Evolutionary conservation across 495 filamentous ascomycete genomes (phyloP).

Genomic region (Hypomontagnella submonticulosa): DNA sequence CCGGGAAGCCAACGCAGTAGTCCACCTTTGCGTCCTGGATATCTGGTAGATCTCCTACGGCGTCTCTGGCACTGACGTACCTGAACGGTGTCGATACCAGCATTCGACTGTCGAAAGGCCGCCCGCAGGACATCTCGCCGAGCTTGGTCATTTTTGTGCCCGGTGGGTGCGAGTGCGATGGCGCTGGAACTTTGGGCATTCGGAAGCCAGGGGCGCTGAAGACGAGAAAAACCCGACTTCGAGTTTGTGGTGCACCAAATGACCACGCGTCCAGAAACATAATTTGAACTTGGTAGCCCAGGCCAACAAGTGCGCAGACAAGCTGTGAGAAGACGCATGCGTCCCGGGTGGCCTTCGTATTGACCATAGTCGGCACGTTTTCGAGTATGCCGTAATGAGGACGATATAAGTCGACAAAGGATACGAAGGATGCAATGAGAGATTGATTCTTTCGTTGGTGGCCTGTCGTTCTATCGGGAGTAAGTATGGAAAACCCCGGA

Average conservation of each 20-base stretch:
- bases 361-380: slow-evolving; percentile 73
- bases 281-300: slow-evolving; percentile 77
- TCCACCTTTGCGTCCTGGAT: slow-evolving; percentile 66
- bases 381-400: slow-evolving; percentile 78
- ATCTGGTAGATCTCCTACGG: slow-evolving; percentile 66
- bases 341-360: slow-evolving; percentile 47
- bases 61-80: slow-evolving; percentile 60
- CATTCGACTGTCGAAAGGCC: slow-evolving; percentile 64
- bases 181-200: slow-evolving; percentile 62
- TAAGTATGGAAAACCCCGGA: slow-evolving; percentile 73
- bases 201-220: slow-evolving; percentile 70
- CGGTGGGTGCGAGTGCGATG: slow-evolving; percentile 70
- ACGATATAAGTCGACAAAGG: slow-evolving; percentile 77
- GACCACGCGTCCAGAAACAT: slow-evolving; percentile 75
- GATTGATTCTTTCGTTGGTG: slow-evolving; percentile 71
- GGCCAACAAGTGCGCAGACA: slow-evolving; percentile 72
- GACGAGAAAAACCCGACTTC: slow-evolving; percentile 72
- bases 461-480: slow-evolving; percentile 59
- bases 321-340: slow-evolving; percentile 75
- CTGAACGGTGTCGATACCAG: slow-evolving; percentile 66
- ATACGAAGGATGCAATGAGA: slow-evolving; percentile 75
- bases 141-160: slow-evolving; percentile 49
- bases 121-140: slow-evolving; percentile 69
- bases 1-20: slow-evolving; percentile 68
- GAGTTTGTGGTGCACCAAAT: slow-evolving; percentile 68